These are phyloP conservation scores for Liriodendron chinense DNA, from an alignment of 164 flowering plant genomes.

Conservation along the genomic window DNA sequence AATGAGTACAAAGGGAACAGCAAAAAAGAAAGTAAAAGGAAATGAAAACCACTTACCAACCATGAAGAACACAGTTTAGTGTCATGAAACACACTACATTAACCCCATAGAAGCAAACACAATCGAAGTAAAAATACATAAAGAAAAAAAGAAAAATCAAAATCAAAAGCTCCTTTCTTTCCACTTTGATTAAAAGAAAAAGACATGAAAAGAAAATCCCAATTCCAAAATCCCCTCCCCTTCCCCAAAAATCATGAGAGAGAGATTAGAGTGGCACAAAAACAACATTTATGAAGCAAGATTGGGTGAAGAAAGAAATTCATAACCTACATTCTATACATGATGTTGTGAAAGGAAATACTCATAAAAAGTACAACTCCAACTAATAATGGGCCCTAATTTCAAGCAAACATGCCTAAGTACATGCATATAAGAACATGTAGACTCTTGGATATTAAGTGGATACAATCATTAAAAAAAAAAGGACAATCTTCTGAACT, in stretches of 20 bases:
- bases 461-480: neutral
- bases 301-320: neutral
- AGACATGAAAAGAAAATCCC: no score
- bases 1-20: no score
- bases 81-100: no score
- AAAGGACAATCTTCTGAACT: neutral
- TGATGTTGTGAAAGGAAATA: neutral
- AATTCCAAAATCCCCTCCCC: no score
- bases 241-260: neutral
- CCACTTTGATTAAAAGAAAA: no score
- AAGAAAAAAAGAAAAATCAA: no score
- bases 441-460: neutral
- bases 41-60: no score
- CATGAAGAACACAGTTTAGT: no score
- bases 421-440: neutral
- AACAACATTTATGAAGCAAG: neutral
- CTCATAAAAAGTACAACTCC: neutral
- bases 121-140: no score
- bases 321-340: neutral
- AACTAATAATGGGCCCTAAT: neutral
- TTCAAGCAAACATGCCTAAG: neutral
- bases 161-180: no score
- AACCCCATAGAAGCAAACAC: no score
- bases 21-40: no score
- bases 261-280: neutral